phyloP scores from a whole-genome alignment of 306 rosid genomes.

The apple (Malus domestica) region ASM211411v1 NC_041803.1:2329001-2329500 shows the following conservation, averaged over 20 bases:
- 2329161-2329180: conserved; percentile 15
- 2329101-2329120: conserved; percentile 36
- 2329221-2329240: not conserved
- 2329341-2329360: not conserved
- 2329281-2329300: conserved; percentile 32
- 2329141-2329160: conserved; percentile 39
- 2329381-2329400: conserved; percentile 4
- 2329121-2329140: conserved; percentile 47
- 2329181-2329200: conserved; percentile 14
- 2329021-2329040: not conserved
- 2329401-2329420: too few relatives aligned
- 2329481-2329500: too few relatives aligned
- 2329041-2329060: conserved; percentile 32
- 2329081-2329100: conserved; percentile 23
- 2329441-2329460: too few relatives aligned
- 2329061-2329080: conserved; percentile 22
- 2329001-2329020: conserved; percentile 40
- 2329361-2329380: conserved; percentile 7
- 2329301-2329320: conserved; percentile 36
- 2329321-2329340: conserved; percentile 17
- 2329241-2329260: not conserved
- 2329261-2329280: conserved; percentile 37
- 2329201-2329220: conserved; percentile 7
- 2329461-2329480: too few relatives aligned
- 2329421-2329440: too few relatives aligned